Evolutionary conservation across 1,284 basidiomycete genomes (phyloP).

Genomic region (Moesziomyces sp.): DNA sequence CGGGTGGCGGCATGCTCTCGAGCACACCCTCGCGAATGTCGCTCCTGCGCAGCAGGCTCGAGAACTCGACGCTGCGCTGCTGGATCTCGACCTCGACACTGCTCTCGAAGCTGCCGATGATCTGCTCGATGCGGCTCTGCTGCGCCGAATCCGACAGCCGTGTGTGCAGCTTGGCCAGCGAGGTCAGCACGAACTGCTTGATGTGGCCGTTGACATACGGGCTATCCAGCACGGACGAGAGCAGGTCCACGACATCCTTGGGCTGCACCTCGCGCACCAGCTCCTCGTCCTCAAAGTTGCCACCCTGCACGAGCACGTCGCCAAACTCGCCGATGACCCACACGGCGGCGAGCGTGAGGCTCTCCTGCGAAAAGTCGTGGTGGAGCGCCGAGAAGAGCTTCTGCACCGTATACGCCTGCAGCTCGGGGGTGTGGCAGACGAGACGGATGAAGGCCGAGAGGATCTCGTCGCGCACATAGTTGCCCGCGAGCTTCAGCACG

Average conservation of each 20-base stretch:
- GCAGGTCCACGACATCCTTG: conserved; percentile 83
- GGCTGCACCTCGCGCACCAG: conserved; percentile 75
- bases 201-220: conserved; percentile 92
- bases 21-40: conserved; percentile 84
- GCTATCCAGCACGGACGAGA: conserved; percentile 88
- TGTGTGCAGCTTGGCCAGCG: conserved; percentile 89
- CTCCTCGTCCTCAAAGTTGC: conserved; percentile 76
- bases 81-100: conserved; percentile 90
- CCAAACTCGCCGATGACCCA: conserved; percentile 99
- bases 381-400: conserved; percentile 89
- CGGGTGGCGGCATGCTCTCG: conserved; percentile 97
- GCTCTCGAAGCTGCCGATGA: conserved; percentile 82
- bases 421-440: conserved; percentile 94
- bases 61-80: conserved; percentile 94
- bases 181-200: conserved; percentile 90
- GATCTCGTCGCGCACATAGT: conserved; percentile 97
- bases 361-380: conserved; percentile 94
- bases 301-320: conserved; percentile 86
- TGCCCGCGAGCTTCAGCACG: conserved; percentile 94
- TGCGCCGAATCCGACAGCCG: conserved; percentile 73
- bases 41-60: conserved; percentile 79
- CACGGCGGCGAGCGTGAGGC: conserved; percentile 87
- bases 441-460: conserved; percentile 93
- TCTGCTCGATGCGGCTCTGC: conserved; percentile 80
- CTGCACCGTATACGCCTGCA: conserved; percentile 94